Base-by-base conservation (phyloP, 257 asterid species). In the Echium plantagineum region DNA sequence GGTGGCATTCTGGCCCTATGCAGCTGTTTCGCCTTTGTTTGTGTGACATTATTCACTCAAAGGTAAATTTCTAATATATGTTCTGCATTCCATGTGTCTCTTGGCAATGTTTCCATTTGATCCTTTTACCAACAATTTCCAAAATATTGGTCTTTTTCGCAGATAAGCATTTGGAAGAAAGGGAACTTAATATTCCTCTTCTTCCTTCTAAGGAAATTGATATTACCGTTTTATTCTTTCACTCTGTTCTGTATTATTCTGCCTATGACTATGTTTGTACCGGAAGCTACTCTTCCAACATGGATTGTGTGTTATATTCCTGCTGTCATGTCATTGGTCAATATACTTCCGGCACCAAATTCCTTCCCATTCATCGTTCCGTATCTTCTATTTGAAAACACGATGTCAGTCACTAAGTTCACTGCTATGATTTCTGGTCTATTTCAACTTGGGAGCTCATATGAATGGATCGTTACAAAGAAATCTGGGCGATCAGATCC, bases 1-100 rank as follows among this genome's bases (percentile, higher is more conserved):
- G 94, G 63, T 85, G 94, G 94, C 91, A 85, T 83, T 85, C 94
- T 5, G 94, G 94, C 58, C 94, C 94, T 1, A 85, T 85, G 94
- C 94, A 83, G 64, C 61, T 85, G 71, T 85, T 85, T 64, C 88
- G 91, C 21, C 91, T 85, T 18, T 85, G 94, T 71, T 74, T 83
- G 63, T 91, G 89, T 1, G 89, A 79, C 65, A 72, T 85, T 22
- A 57, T 85, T 53, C 65, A 28, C 62, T 73, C 94, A 65, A 83
- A 85, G 85, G 94, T 83, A 69, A 18, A 6, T 6, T 13, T 0
- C 47, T 12, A 13, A 61, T 24, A 52, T 52, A 13, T 21, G n/a
- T 31, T 31, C 38, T 31, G 38, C 3, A 31, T 31, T 31, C 38
- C 38, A 52, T 6, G 20, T n/a, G 21, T 3, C 2, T 18, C 21